Conservation (phyloP, 495 filamentous ascomycete genomes). For the Thermothielavioides terrestris region DNA sequence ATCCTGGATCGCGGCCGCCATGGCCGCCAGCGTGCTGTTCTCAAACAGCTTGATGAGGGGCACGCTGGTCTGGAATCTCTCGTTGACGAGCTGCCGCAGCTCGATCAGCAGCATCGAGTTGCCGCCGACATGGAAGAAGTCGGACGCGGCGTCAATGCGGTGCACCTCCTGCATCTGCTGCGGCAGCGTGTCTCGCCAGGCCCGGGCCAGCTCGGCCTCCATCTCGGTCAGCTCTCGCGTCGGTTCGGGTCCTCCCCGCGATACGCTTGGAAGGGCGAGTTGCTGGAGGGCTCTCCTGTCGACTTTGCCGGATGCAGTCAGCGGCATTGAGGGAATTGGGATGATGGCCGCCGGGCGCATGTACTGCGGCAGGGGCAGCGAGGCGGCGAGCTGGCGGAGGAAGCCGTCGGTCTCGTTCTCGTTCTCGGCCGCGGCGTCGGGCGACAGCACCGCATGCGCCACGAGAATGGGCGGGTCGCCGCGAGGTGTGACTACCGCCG, state of each 20-base stretch:
- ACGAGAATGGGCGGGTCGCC: not conserved
- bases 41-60: conserved; percentile 12
- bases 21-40: conserved; percentile 8
- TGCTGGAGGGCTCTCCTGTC: conserved; percentile 2
- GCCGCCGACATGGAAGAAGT: conserved; percentile 26
- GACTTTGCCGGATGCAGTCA: conserved; percentile 7
- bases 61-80: not conserved
- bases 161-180: not conserved
- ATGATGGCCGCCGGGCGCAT: conserved; percentile 21
- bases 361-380: conserved; percentile 10
- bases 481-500: not conserved
- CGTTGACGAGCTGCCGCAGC: conserved; percentile 7
- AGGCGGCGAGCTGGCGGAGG: not conserved
- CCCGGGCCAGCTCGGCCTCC: not conserved
- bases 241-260: no score
- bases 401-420: not conserved
- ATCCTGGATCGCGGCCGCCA: conserved; percentile 6
- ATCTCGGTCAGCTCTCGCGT: not conserved
- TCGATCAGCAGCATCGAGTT: conserved; percentile 22
- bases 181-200: not conserved
- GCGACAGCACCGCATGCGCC: not conserved
- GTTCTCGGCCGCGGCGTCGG: not conserved
- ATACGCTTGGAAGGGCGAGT: not conserved
- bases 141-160: conserved; percentile 6
- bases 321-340: conserved; percentile 8